Evolutionary conservation across 495 filamentous ascomycete species (phyloP).

Genomic region (Tuber magnatum): DNA sequence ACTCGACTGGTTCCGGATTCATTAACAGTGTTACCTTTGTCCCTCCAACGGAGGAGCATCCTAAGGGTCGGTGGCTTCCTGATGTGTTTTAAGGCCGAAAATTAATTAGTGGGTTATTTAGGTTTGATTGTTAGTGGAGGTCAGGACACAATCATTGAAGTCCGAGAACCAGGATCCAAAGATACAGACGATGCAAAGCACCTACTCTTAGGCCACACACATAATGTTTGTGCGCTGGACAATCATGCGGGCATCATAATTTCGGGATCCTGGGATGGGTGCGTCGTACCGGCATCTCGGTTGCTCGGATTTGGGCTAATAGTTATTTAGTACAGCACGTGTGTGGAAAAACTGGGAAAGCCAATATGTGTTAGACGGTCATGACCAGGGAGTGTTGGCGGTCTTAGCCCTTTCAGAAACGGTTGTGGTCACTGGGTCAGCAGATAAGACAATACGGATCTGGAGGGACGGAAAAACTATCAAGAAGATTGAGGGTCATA

Average conservation of each 20-base stretch:
- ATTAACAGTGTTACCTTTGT: slow-evolving; percentile 78
- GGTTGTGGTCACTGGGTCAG: slow-evolving; percentile 82
- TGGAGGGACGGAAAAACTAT: slow-evolving; percentile 64
- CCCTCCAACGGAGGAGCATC: slow-evolving; percentile 59
- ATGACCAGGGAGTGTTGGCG: slow-evolving; percentile 79
- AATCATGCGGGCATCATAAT: slow-evolving; percentile 66
- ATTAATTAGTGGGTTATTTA: slow-evolving; percentile 11
- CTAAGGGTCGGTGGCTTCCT: slow-evolving; percentile 47
- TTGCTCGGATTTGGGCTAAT: slow-evolving; percentile 19
- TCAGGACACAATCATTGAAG: slow-evolving; percentile 87
- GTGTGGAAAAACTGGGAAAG: slow-evolving; percentile 58
- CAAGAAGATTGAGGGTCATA: slow-evolving; percentile 60
- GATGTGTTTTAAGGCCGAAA: not conserved
- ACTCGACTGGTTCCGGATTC: slow-evolving; percentile 68
- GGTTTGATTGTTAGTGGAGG: slow-evolving; percentile 82
- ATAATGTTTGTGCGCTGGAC: slow-evolving; percentile 83
- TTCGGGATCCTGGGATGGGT: slow-evolving; percentile 92
- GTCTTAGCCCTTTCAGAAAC: slow-evolving; percentile 74
- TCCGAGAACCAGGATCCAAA: slow-evolving; percentile 54
- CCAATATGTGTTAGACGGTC: slow-evolving; percentile 62
- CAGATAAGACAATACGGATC: slow-evolving; percentile 79
- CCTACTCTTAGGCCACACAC: slow-evolving; percentile 73
- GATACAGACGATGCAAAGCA: slow-evolving; percentile 61
- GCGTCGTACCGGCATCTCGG: slow-evolving; percentile 42
- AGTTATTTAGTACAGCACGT: slow-evolving; percentile 34